Conservation (phyloP, 2,329 filamentous ascomycete species). For the Talaromyces funiculosus region DNA sequence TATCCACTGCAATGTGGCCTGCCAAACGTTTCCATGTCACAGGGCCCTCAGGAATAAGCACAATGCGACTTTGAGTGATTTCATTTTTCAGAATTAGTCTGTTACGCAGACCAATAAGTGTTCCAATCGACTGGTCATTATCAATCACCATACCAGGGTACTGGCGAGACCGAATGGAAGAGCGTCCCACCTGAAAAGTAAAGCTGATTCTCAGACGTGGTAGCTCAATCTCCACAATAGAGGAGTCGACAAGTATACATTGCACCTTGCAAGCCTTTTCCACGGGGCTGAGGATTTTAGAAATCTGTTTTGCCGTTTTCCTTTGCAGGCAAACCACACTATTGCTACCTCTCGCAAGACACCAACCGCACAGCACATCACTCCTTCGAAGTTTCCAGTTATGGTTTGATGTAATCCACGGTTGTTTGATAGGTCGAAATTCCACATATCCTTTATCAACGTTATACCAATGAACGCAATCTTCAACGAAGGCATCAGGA, state of each 20-base stretch:
- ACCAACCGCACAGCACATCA: neutral
- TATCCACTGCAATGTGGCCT: conserved; percentile 34
- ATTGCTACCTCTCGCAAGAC: neutral
- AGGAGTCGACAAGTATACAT: neutral
- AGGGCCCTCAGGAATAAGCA: conserved; percentile 32
- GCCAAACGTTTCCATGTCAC: conserved; percentile 15
- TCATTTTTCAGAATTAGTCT: conserved; percentile 43
- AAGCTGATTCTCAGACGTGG: neutral
- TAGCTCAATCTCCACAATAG: neutral
- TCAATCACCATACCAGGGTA: conserved; percentile 49
- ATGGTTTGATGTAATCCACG: neutral
- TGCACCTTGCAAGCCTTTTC: conserved; percentile 2
- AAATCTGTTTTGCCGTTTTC: neutral
- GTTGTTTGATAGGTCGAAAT: neutral
- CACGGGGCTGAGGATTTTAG: neutral
- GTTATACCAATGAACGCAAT: conserved; percentile 4
- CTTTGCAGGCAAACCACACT: conserved; percentile 1
- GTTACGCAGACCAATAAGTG: conserved; percentile 46
- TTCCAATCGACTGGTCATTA: conserved; percentile 40
- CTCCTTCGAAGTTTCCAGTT: neutral
- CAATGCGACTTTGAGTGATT: neutral
- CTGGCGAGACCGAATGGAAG: conserved; percentile 30
- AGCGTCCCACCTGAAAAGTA: neutral
- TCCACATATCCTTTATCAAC: conserved; percentile 1
- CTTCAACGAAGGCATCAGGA: neutral